Evolutionary conservation across 2,329 filamentous ascomycete genomes (phyloP), one percentile per base, ranked within the genome.

Genomic region (Rugonectria rugulosa): DNA sequence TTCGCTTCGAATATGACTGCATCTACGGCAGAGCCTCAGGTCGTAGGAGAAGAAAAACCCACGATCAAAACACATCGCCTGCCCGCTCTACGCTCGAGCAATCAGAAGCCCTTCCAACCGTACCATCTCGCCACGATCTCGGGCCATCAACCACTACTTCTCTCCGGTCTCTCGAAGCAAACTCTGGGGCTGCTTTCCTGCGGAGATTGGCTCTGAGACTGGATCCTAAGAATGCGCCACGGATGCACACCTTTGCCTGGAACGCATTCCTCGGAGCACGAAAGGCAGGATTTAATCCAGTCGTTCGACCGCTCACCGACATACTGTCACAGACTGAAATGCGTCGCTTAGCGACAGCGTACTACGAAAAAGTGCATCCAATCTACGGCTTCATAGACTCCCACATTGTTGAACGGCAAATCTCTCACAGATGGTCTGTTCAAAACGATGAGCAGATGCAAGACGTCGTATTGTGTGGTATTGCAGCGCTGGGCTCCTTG

Each of bases 171-270:
- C 70, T 84, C 4, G 81, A 85, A 59, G 83, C 80, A 29, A 85
- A 86, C 57, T 85, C 82, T 1, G 82, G 81, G 0, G 79, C 83
- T 0, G 81, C 82, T 0, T 86, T 86, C 64, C 77, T 84, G 8
- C 72, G 81, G 49, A 75, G 77, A 19, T 69, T 86, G 29, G 83
- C 79, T 0, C 72, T 83, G 37, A 75, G 77, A 37, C 73, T 85
- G 17, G 82, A 86, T 62, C 79, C 81, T 1, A 77, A 77, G 5
- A 79, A 78, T 61, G 81, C 80, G 1, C 81, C 82, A 0, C 75
- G 79, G 41, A 71, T 84, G 50, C 79, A 82, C 60, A 75, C 82
- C 0, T 85, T 86, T 63, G 81, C 79, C 0, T 86, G 83, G 83
- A 85, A 86, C 51, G 64, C 67, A 4, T 67, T 66, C 11, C 64